Conservation (phyloP, 108 stramenopile genomes). For the Cyclotella sp. region DNA sequence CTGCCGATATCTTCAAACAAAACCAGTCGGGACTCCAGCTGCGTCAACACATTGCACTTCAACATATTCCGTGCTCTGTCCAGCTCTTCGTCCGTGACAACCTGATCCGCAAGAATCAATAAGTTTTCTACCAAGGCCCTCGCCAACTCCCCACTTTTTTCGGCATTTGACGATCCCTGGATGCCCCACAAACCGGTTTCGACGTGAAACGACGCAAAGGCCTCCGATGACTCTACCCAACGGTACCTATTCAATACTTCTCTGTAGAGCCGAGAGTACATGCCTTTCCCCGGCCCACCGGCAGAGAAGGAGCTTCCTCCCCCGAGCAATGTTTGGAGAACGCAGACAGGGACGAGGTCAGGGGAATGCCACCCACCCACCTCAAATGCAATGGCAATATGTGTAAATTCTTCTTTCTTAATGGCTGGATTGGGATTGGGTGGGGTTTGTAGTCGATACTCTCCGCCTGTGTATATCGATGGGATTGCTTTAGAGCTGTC, state of each 20-base stretch:
- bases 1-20: constrained; percentile 98
- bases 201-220: constrained; percentile 89
- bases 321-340: constrained; percentile 95
- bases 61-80: constrained; percentile 97
- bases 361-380: constrained; percentile 96
- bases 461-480: constrained; percentile 76
- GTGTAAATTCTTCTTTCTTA: constrained; percentile 78
- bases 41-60: constrained; percentile 96
- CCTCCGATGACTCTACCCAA: constrained; percentile 96
- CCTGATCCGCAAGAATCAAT: constrained; percentile 62
- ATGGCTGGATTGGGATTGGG: constrained; percentile 49
- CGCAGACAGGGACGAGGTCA: constrained; percentile 91
- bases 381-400: constrained; percentile 91
- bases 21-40: constrained; percentile 94
- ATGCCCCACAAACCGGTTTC: constrained; percentile 95
- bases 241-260: constrained; percentile 92
- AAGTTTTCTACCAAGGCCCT: constrained; percentile 84
- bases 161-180: constrained; percentile 70
- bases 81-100: constrained; percentile 87
- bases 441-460: constrained; percentile 48
- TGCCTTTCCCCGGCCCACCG: constrained; percentile 99
- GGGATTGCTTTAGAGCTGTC: constrained; percentile 45
- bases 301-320: constrained; percentile 98
- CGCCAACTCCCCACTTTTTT: constrained; percentile 69
- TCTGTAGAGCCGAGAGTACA: constrained; percentile 97